Percentiles rank a stretch among this genome's conserved stretches.
These are phyloP conservation scores for Candida sanyiensis DNA, from an alignment of 805 yeast genomes.

Conservation along the genomic window DNA sequence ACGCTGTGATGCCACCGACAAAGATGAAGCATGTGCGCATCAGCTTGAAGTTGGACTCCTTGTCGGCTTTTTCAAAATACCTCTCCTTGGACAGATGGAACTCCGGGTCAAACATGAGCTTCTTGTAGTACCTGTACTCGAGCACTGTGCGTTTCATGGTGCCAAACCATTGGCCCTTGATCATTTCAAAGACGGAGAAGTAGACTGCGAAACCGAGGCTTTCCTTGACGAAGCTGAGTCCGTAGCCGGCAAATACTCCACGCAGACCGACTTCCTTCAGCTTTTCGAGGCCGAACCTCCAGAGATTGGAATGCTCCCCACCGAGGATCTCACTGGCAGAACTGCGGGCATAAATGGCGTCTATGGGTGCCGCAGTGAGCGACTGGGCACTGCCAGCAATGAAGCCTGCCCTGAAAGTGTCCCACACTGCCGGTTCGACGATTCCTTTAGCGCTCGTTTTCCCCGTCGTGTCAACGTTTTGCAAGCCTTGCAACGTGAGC, in stretches of 20 bases:
- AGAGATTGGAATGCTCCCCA: constrained; percentile 63
- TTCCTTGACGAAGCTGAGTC: constrained; percentile 74
- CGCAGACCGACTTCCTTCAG: constrained; percentile 66
- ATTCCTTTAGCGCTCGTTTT: neutral
- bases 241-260: constrained; percentile 88
- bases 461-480: constrained; percentile 11
- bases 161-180: constrained; percentile 63
- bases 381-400: constrained; percentile 85
- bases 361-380: constrained; percentile 89
- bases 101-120: constrained; percentile 25
- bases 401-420: constrained; percentile 73
- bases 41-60: constrained; percentile 33
- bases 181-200: constrained; percentile 72
- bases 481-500: constrained; percentile 40
- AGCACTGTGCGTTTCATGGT: constrained; percentile 41
- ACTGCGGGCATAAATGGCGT: constrained; percentile 82
- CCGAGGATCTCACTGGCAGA: constrained; percentile 66
- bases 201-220: constrained; percentile 78
- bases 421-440: constrained; percentile 31
- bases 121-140: constrained; percentile 37
- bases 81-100: constrained; percentile 16
- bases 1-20: constrained; percentile 85
- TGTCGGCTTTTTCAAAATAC: constrained; percentile 23
- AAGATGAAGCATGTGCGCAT: constrained; percentile 65
- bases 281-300: constrained; percentile 70